Conservation (phyloP, 768 basidiomycete genomes). For the Cystoderma amianthinum region DNA sequence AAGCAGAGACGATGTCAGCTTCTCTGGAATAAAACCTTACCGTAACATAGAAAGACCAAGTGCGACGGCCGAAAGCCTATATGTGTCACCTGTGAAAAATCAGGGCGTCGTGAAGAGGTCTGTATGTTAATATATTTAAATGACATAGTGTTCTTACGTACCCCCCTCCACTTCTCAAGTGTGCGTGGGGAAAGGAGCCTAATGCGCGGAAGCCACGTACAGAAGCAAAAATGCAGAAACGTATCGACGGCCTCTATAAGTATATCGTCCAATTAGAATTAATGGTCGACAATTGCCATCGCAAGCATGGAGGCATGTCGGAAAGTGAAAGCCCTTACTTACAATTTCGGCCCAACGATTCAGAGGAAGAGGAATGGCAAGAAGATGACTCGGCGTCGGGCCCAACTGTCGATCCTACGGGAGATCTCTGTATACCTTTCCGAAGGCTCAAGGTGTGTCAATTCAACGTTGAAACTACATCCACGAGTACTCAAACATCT, state of each 20-base stretch:
- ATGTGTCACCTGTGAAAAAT: constrained; percentile 30
- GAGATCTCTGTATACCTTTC: too few relatives aligned
- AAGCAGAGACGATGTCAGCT: constrained; percentile 5
- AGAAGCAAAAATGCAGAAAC: constrained; percentile 36
- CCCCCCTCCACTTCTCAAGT: constrained; percentile 20
- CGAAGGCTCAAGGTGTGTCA: too few relatives aligned
- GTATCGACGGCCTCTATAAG: constrained; percentile 27
- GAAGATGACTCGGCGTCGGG: too few relatives aligned
- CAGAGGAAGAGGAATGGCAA: constrained; percentile 11
- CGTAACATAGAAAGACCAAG: constrained; percentile 30
- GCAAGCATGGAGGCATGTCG: constrained; percentile 24
- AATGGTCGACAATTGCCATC: constrained; percentile 30
- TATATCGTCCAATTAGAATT: constrained; percentile 36
- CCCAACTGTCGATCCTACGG: too few relatives aligned
- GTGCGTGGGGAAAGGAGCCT: constrained; percentile 32
- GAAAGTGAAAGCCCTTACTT: constrained; percentile 20
- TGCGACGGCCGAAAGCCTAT: constrained; percentile 39
- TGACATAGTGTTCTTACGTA: background rate
- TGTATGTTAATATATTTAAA: background rate
- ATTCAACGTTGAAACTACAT: too few relatives aligned
- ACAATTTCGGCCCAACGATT: constrained; percentile 20
- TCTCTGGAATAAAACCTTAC: background rate
- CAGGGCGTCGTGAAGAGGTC: constrained; percentile 33
- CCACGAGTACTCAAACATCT: background rate
- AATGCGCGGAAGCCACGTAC: constrained; percentile 32